Conservation (phyloP, 2,329 filamentous ascomycete genomes). For the Tolypocladium sp. region DNA sequence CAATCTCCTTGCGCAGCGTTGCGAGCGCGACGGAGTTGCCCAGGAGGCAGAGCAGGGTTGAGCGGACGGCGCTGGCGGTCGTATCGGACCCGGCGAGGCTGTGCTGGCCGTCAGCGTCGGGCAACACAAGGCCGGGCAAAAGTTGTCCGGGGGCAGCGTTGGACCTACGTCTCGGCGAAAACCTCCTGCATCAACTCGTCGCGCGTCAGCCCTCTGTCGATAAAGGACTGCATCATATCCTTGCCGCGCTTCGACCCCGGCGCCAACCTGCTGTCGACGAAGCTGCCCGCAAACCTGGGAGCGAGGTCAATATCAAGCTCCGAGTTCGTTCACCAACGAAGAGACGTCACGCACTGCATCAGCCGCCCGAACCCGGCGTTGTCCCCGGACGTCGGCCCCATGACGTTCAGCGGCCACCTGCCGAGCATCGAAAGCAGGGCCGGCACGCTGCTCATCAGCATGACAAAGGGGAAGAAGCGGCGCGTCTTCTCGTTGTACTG, state of each 20-base stretch:
- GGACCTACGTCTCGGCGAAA: conserved; percentile 8
- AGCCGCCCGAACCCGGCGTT: background rate
- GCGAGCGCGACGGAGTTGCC: conserved; percentile 32
- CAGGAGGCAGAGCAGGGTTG: conserved; percentile 37
- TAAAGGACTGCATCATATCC: conserved; percentile 22
- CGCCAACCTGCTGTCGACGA: conserved; percentile 16
- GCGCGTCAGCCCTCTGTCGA: conserved; percentile 15
- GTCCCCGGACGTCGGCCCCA: background rate
- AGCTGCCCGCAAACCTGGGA: background rate
- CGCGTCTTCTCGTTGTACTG: conserved; percentile 35
- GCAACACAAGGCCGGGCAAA: too few species aligned
- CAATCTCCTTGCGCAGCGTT: conserved; percentile 27
- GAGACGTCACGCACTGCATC: background rate
- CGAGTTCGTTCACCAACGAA: too few species aligned
- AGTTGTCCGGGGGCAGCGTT: too few species aligned
- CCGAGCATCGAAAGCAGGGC: conserved; percentile 3
- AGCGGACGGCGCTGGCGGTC: conserved; percentile 36
- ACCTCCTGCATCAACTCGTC: conserved; percentile 18
- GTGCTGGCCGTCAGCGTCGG: too few species aligned
- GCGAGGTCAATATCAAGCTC: too few species aligned
- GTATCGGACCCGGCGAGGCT: conserved; percentile 11
- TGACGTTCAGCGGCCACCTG: background rate
- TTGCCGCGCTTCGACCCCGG: conserved; percentile 14
- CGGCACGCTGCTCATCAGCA: conserved; percentile 5
- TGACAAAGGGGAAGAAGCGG: conserved; percentile 6